Evolutionary conservation across 306 rosid species (phyloP).

Genomic region (Abrus precatorius): DNA sequence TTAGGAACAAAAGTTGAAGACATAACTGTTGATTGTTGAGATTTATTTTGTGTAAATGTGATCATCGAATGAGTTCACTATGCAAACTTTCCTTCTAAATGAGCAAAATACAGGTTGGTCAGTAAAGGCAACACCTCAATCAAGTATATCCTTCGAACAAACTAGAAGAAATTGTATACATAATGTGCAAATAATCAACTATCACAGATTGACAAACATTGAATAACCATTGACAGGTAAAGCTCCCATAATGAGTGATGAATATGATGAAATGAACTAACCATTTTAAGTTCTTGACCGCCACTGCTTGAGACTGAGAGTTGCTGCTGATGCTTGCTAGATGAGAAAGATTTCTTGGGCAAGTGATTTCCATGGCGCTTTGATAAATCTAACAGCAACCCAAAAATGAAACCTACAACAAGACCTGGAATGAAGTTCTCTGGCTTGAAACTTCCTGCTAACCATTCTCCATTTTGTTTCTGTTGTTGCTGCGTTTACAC

Average conservation of each 20-base stretch:
- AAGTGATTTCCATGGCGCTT: conserved; percentile 55
- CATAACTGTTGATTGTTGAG: conserved; percentile 21
- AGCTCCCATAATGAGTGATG: neutral
- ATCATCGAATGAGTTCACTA: conserved; percentile 11
- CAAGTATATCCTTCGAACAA: neutral
- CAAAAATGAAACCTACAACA: conserved; percentile 88
- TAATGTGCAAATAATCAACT: conserved; percentile 21
- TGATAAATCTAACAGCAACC: conserved; percentile 76
- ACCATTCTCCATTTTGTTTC: conserved; percentile 70
- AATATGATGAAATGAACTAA: conserved; percentile 43
- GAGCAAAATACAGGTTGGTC: conserved; percentile 29
- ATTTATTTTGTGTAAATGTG: neutral
- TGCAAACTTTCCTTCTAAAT: conserved; percentile 3
- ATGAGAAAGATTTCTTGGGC: conserved; percentile 51
- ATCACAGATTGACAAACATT: conserved; percentile 13
- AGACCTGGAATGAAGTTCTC: conserved; percentile 92
- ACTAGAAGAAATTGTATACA: neutral
- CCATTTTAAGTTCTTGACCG: conserved; percentile 91
- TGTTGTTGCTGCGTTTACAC: conserved; percentile 54
- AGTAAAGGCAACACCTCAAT: conserved; percentile 35
- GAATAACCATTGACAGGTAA: conserved; percentile 8
- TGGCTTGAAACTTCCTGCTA: conserved; percentile 74
- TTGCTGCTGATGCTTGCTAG: conserved; percentile 58
- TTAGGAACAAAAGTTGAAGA: neutral
- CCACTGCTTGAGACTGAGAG: conserved; percentile 54